Evolutionary conservation across 176 grass and related monocot species (phyloP).

Genomic region (Alloteropsis semialata): DNA sequence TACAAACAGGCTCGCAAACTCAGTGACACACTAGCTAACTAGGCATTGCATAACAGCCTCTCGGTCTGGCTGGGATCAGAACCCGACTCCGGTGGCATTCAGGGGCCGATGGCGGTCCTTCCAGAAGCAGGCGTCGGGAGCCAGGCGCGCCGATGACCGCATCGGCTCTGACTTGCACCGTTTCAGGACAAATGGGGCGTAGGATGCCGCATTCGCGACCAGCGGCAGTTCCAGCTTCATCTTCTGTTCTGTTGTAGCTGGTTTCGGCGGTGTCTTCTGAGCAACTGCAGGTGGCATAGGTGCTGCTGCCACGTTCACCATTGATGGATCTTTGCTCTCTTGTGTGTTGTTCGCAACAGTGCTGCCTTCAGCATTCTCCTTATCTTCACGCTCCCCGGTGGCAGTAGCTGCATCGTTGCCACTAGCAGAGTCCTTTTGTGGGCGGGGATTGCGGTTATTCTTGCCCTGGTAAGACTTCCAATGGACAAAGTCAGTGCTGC

Average conservation of each 20-base stretch:
- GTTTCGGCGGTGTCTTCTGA: neutral
- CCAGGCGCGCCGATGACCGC: conserved; percentile 66
- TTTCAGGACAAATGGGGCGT: conserved; percentile 80
- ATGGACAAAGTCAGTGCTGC: conserved; percentile 81
- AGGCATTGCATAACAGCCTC: conserved; percentile 16
- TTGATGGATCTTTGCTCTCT: neutral
- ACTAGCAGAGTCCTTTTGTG: conserved; percentile 17
- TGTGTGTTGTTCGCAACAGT: neutral
- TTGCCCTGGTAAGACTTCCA: conserved; percentile 64
- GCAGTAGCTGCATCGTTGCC: conserved; percentile 3
- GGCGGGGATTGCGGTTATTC: conserved; percentile 5
- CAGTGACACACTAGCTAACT: conserved; percentile 39
- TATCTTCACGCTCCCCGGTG: conserved; percentile 15
- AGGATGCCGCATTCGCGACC: conserved; percentile 24
- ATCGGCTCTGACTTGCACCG: conserved; percentile 91
- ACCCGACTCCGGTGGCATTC: conserved; percentile 68
- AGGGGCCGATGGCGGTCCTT: conserved; percentile 89
- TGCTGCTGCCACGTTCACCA: neutral
- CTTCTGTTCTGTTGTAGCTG: conserved; percentile 46
- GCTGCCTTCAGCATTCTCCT: conserved; percentile 3
- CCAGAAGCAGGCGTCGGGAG: conserved; percentile 88
- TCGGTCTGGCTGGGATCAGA: conserved; percentile 38
- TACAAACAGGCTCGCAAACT: conserved; percentile 45
- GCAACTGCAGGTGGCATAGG: neutral
- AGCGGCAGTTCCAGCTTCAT: conserved; percentile 34